Evolutionary conservation across 2,329 filamentous ascomycete genomes (phyloP), one percentile per base, ranked within the genome.

Genomic region (Fusarium poae): DNA sequence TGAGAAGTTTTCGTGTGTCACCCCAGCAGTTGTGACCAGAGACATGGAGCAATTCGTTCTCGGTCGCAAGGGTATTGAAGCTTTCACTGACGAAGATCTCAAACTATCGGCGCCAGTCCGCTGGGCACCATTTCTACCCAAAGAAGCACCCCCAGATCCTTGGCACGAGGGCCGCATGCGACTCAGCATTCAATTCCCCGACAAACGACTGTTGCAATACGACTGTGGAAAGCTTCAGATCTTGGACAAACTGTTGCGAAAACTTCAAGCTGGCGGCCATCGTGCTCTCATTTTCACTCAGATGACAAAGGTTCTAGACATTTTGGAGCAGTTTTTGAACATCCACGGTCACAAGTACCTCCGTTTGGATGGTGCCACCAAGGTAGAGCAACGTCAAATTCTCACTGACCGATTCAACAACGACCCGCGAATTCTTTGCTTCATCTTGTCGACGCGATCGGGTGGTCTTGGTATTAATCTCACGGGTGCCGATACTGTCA

Each of bases 231-330:
- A 99, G 79, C 87, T 99, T 5, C 96, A 99, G 75, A 90, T 91
- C 20, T 86, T 99, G 18, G 96, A 97, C 75, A 90, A 90, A 64
- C 86, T 99, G 3, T 86, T 99, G 16, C 91, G 96, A 12, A 90
- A 92, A 66, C 85, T 99, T 10, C 94, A 98, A 80, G 88, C 92
- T 4, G 94, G 93, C 39, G 94, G 94, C 2, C 96, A 98, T 75
- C 92, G 97, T 10, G 96, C 94, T 12, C 85, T 99, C 51, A 99
- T 99, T 77, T 99, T 99, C 79, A 98, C 97, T 0, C 96, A 99
- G 76, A 99, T 99, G 96, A 98, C 96, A 46, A 97, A 97, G 78
- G 96, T 98, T 45, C 86, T 99, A 20, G 95, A 99, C 78, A 97
- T 99, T 57, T 85, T 99, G 4, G 96, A 99, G 78, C 94, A 96